These are phyloP conservation scores for Hymenoscyphus infarciens DNA, from an alignment of 2,329 filamentous ascomycete species.

Conservation along the genomic window DNA sequence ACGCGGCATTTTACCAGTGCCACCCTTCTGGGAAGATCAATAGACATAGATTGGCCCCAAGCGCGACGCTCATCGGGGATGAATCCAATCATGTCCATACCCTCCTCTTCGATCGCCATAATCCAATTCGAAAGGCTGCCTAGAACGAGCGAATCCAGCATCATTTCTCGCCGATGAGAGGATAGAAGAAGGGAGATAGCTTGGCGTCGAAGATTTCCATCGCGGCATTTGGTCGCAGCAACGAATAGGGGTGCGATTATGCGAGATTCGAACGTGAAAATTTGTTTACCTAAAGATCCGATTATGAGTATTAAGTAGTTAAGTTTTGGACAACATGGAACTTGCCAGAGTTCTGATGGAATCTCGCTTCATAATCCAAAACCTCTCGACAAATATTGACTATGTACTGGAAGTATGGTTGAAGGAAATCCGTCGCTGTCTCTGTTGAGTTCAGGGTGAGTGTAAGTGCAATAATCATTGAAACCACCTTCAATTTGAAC, in stretches of 20 bases:
- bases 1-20: conserved; percentile 19
- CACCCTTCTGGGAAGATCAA: conserved; percentile 17
- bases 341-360: conserved; percentile 6
- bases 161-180: conserved; percentile 60
- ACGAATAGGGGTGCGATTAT: conserved; percentile 62
- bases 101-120: conserved; percentile 28
- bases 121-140: conserved; percentile 27
- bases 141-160: conserved; percentile 52
- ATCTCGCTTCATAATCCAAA: conserved; percentile 36
- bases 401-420: conserved; percentile 54
- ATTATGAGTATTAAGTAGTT: background rate
- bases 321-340: background rate
- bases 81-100: conserved; percentile 21
- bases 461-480: conserved; percentile 16
- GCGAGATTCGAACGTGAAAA: conserved; percentile 33
- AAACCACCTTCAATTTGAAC: conserved; percentile 15
- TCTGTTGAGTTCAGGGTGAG: conserved; percentile 18
- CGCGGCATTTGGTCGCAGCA: conserved; percentile 61
- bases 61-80: conserved; percentile 20
- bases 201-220: conserved; percentile 51
- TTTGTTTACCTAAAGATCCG: conserved; percentile 16
- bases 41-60: conserved; percentile 22
- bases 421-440: conserved; percentile 17
- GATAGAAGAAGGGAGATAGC: conserved; percentile 59
- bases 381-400: conserved; percentile 46